Conservation (phyloP, 495 filamentous ascomycete genomes). For the Aspergillus bertholletiae region DNA sequence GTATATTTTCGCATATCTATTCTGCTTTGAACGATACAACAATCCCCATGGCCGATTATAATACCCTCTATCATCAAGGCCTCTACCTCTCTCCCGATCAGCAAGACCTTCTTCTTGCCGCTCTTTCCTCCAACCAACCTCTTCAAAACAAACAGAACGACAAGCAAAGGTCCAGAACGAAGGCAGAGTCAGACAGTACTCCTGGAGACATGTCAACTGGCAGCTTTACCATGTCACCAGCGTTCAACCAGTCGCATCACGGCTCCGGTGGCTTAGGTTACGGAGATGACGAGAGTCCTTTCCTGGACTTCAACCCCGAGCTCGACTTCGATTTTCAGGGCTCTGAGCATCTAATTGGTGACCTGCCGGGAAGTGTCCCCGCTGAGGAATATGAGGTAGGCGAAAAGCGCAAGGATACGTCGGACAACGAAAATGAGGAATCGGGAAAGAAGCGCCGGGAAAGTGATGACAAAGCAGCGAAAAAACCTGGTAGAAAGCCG, state of each 20-base stretch:
- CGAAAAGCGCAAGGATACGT: constrained; percentile 78
- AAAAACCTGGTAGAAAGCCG: constrained; percentile 96
- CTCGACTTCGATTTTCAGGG: constrained; percentile 65
- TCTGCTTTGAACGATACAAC: background rate
- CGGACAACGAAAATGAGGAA: constrained; percentile 65
- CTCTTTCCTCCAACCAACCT: constrained; percentile 74
- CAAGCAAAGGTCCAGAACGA: constrained; percentile 25
- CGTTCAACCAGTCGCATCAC: constrained; percentile 49
- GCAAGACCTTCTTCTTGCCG: constrained; percentile 82
- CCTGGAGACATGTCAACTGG: constrained; percentile 32
- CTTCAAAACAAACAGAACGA: constrained; percentile 27
- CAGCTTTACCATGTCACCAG: constrained; percentile 45
- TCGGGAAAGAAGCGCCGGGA: constrained; percentile 76
- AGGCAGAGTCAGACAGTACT: constrained; percentile 23
- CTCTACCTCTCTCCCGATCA: constrained; percentile 78
- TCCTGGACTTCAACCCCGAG: constrained; percentile 77
- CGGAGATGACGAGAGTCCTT: constrained; percentile 69
- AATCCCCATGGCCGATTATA: constrained; percentile 34
- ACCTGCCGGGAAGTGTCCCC: constrained; percentile 57
- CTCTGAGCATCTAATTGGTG: constrained; percentile 67
- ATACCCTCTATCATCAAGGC: constrained; percentile 38
- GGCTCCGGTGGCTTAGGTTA: constrained; percentile 42
- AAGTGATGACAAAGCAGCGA: constrained; percentile 70
- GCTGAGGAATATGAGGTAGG: constrained; percentile 48
- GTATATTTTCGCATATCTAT: background rate